These are phyloP conservation scores for Senna tora DNA, from an alignment of 306 rosid genomes.

Conservation along the genomic window DNA sequence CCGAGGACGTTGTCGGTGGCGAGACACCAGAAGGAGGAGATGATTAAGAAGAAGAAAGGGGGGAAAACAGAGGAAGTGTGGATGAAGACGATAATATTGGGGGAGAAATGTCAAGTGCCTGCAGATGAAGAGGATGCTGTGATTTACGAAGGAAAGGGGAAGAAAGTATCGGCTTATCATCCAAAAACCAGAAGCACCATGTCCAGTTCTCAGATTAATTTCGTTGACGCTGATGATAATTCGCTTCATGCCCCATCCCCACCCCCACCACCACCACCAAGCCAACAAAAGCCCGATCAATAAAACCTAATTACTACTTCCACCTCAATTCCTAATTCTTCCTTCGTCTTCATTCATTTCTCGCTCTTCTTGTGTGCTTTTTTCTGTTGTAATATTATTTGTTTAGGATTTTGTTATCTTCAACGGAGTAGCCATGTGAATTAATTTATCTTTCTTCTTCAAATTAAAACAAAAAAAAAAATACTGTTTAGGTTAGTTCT, in stretches of 20 bases:
- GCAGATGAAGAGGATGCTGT: slow-evolving; percentile 53
- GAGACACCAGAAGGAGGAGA: slow-evolving; percentile 16
- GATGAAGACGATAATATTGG: slow-evolving; percentile 86
- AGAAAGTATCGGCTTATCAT: slow-evolving; percentile 65
- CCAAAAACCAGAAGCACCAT: slow-evolving; percentile 46
- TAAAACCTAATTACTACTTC: no score
- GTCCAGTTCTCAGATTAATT: slow-evolving; percentile 49
- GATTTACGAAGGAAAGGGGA: slow-evolving; percentile 64
- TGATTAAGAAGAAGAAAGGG: slow-evolving; percentile 35
- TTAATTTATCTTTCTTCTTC: no score
- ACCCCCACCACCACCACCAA: not conserved
- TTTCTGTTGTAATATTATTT: no score
- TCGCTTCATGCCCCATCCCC: not conserved
- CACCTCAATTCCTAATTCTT: no score
- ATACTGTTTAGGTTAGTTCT: no score
- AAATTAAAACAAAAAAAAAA: no score
- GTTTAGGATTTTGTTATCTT: no score
- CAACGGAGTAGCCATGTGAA: no score
- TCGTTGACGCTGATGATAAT: slow-evolving; percentile 42
- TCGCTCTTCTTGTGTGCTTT: no score
- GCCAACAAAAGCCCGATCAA: no score
- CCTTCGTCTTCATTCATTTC: no score
- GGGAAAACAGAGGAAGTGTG: slow-evolving; percentile 66
- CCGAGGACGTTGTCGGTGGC: slow-evolving; percentile 62
- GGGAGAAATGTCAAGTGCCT: slow-evolving; percentile 70